Evolutionary conservation across 257 asterid genomes (phyloP), one percentile per base, ranked within the genome.

Genomic region (Apocynum venetum): DNA sequence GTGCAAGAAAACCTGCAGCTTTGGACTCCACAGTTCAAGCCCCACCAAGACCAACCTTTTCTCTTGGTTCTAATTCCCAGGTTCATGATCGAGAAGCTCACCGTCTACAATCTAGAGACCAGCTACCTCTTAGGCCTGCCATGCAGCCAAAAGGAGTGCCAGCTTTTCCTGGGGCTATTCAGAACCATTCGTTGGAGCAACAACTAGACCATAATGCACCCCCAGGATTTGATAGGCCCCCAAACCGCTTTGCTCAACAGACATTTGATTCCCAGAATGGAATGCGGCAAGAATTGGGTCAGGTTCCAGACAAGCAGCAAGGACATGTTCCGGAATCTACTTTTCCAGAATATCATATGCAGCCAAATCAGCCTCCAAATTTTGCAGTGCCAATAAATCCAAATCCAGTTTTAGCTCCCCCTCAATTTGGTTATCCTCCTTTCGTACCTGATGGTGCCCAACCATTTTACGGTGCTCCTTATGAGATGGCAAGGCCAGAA

Each of bases 1-100:
- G 88, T 86, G 89, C 87, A 66, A 88, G 91, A 82, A 96, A 87
- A 78, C 84, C 92, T 76, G 77, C 96, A n/a, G 93, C 88, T 71
- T 96, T 98, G 1, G 99, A 96, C 19, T 85, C 97, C 77, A 90
- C 98, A 20, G 97, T 96, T 68, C 99, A 93, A 88, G 97, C 90
- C 64, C 90, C 97, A n/a, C 84, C 83, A 47, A 84, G 87, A 85
- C 90, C 87, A 5, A 76, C 79, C 44, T 90, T 90, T 79, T 90
- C 98, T 73, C 90, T 93, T 25, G 84, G 84, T 84, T 86, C 97
- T 44, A 91, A 84, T 74, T 80, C 90, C 76, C 97, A 89, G 78
- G 79, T 65, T 74, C 86, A 81, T 60, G 98, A 90, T 59, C 87
- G 82, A 53, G 96, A 93, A 79, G 77, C 78, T 79, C 92, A 82